A percentile compares a stretch with the other conserved stretches of the same genome.
Evolutionary conservation across 1,139 yeast species (phyloP).

Genomic region (Blastobotrys proliferans): DNA sequence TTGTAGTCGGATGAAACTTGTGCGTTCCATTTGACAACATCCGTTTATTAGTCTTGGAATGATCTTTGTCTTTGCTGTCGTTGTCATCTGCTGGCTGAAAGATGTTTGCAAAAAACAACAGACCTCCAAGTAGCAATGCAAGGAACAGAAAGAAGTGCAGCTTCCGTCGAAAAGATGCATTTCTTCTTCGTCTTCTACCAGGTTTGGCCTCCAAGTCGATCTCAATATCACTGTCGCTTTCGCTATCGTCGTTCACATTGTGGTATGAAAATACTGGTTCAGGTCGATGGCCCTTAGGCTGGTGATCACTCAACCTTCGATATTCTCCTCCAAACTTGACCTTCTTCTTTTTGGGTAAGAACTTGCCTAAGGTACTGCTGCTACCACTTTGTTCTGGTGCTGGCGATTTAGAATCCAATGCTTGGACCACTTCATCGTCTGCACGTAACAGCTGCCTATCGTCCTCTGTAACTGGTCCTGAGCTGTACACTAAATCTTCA

Average conservation of each 20-base stretch:
- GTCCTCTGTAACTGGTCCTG: conserved; percentile 25
- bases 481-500: conserved; percentile 26
- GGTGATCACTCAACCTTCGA: conserved; percentile 9
- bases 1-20: conserved; percentile 68
- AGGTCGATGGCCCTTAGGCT: conserved; percentile 2
- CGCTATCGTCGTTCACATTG: conserved; percentile 22
- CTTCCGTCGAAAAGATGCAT: conserved; percentile 16
- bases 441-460: conserved; percentile 29
- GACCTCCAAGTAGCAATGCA: conserved; percentile 17
- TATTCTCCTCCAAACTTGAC: conserved; percentile 16
- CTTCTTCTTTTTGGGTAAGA: conserved; percentile 20
- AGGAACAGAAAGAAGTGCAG: conserved; percentile 19
- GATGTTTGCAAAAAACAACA: conserved; percentile 20
- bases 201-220: conserved; percentile 27
- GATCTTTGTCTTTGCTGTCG: conserved; percentile 1
- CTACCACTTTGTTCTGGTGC: conserved; percentile 4
- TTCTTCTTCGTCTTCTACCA: conserved; percentile 17
- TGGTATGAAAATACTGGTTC: conserved; percentile 15
- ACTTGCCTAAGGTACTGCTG: conserved; percentile 10
- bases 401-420: conserved; percentile 15
- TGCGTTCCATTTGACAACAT: conserved; percentile 64
- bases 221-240: conserved; percentile 26
- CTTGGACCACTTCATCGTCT: conserved; percentile 29
- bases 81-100: conserved; percentile 8
- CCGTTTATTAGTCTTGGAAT: conserved; percentile 23